Percentiles rank a stretch among this genome's conserved stretches.
These are phyloP conservation scores for Penicillium sp. DNA, from an alignment of 2,329 filamentous ascomycete species.

Conservation along the genomic window DNA sequence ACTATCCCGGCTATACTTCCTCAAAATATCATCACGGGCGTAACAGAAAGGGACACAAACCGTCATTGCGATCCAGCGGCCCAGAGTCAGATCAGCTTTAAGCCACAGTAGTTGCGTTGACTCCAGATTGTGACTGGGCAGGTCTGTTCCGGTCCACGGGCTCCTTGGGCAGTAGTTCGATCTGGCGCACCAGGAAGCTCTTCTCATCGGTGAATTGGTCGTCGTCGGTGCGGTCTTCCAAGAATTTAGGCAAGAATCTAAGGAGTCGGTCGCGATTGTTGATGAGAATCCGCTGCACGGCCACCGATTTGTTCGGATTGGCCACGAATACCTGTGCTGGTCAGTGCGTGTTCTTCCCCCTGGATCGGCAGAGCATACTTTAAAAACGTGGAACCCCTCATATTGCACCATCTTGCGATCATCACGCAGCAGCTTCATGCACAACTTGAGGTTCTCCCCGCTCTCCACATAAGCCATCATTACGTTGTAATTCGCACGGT, in stretches of 20 bases:
- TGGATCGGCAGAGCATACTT: slow-evolving; percentile 49
- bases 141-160: slow-evolving; percentile 38
- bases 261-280: slow-evolving; percentile 93
- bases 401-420: slow-evolving; percentile 99
- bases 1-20: slow-evolving; percentile 10
- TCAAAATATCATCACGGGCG: slow-evolving; percentile 10
- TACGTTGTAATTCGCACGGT: slow-evolving; percentile 93
- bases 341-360: slow-evolving; percentile 18
- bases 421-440: slow-evolving; percentile 94
- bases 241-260: slow-evolving; percentile 82
- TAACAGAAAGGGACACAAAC: slow-evolving; percentile 4
- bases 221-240: slow-evolving; percentile 93
- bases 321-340: slow-evolving; percentile 78
- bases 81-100: slow-evolving; percentile 18
- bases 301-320: slow-evolving; percentile 96
- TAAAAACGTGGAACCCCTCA: slow-evolving; percentile 98
- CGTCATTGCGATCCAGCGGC: slow-evolving; percentile 9
- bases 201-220: slow-evolving; percentile 99
- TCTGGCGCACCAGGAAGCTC: slow-evolving; percentile 94
- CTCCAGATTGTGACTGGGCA: slow-evolving; percentile 26
- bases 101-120: slow-evolving; percentile 31
- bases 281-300: slow-evolving; percentile 90
- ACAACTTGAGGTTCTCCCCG: slow-evolving; percentile 93
- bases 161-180: slow-evolving; percentile 54
- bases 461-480: slow-evolving; percentile 97